Evolutionary conservation across 495 filamentous ascomycete species (phyloP).

Genomic region (Ramalina intermedia): DNA sequence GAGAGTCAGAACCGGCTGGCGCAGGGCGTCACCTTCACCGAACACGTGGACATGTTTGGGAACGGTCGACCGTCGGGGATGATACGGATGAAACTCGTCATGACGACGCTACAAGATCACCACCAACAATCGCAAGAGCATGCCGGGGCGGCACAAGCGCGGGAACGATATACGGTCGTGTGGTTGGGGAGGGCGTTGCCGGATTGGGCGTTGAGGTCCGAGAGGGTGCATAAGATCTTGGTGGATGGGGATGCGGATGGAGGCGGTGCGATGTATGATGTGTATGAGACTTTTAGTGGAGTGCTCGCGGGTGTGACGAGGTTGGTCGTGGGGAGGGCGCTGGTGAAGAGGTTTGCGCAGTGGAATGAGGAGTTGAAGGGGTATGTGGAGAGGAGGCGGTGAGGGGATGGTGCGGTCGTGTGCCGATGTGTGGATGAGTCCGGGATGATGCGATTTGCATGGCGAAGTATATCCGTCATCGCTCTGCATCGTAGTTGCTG

Average conservation of each 20-base stretch:
- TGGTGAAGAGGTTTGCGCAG: conserved; percentile 16
- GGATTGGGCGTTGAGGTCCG: conserved; percentile 13
- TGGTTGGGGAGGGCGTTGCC: conserved; percentile 15
- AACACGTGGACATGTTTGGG: conserved; percentile 13
- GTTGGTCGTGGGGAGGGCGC: conserved; percentile 4
- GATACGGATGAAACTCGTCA: conserved; percentile 8
- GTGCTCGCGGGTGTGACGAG: conserved; percentile 5
- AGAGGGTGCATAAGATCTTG: conserved; percentile 16
- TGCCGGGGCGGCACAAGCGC: neutral
- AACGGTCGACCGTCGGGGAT: neutral
- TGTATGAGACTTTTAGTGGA: conserved; percentile 17
- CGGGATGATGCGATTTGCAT: neutral
- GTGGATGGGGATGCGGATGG: neutral
- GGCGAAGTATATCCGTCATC: neutral
- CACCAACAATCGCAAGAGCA: neutral
- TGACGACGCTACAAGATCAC: conserved; percentile 10
- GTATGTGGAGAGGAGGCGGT: conserved; percentile 1
- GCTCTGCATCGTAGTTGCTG: neutral
- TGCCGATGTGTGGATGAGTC: neutral
- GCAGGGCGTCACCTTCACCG: conserved; percentile 5
- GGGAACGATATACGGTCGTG: conserved; percentile 3
- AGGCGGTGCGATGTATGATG: conserved; percentile 8
- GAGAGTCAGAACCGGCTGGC: neutral
- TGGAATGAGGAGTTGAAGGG: conserved; percentile 14
- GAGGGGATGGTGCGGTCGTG: neutral